A percentile compares a stretch with the other conserved stretches of the same genome.
These are phyloP conservation scores for Phoma sp. DNA, from an alignment of 2,329 filamentous ascomycete genomes.

Conservation along the genomic window DNA sequence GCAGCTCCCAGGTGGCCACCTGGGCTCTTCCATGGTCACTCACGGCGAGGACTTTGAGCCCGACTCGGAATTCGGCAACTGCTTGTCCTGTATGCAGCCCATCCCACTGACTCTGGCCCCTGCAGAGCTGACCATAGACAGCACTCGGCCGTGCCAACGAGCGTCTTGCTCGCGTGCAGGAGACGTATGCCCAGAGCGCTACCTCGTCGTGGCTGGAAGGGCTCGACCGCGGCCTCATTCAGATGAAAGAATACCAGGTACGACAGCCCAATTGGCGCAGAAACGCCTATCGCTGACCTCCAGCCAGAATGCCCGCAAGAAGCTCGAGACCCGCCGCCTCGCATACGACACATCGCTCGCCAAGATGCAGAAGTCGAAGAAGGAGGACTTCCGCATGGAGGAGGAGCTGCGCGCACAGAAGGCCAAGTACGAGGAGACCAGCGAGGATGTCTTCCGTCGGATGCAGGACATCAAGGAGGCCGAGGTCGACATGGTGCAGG, in stretches of 20 bases:
- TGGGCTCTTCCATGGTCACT: slow-evolving; percentile 83
- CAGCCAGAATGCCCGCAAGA: slow-evolving; percentile 77
- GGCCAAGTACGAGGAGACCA: slow-evolving; percentile 94
- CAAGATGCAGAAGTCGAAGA: slow-evolving; percentile 93
- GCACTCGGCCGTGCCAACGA: slow-evolving; percentile 86
- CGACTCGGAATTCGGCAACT: slow-evolving; percentile 90
- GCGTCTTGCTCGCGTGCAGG: slow-evolving; percentile 82
- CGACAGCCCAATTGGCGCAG: slow-evolving; percentile 28
- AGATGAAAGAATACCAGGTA: slow-evolving; percentile 98
- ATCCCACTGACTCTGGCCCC: neutral
- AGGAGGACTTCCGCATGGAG: slow-evolving; percentile 90
- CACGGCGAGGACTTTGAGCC: slow-evolving; percentile 93
- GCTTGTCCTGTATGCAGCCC: slow-evolving; percentile 68
- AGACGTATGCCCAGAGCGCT: slow-evolving; percentile 77
- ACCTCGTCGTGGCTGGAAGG: slow-evolving; percentile 88
- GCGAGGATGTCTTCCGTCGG: slow-evolving; percentile 85
- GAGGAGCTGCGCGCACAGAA: slow-evolving; percentile 91
- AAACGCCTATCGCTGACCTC: slow-evolving; percentile 18
- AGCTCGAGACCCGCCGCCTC: slow-evolving; percentile 86
- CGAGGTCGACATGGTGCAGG: slow-evolving; percentile 80
- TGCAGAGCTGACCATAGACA: slow-evolving; percentile 44
- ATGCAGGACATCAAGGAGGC: slow-evolving; percentile 98
- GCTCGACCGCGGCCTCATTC: slow-evolving; percentile 84
- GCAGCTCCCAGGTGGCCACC: slow-evolving; percentile 75
- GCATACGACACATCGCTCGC: slow-evolving; percentile 88